Conservation (phyloP, 352 stramenopile genomes). For the Phytophthora melonis region DNA sequence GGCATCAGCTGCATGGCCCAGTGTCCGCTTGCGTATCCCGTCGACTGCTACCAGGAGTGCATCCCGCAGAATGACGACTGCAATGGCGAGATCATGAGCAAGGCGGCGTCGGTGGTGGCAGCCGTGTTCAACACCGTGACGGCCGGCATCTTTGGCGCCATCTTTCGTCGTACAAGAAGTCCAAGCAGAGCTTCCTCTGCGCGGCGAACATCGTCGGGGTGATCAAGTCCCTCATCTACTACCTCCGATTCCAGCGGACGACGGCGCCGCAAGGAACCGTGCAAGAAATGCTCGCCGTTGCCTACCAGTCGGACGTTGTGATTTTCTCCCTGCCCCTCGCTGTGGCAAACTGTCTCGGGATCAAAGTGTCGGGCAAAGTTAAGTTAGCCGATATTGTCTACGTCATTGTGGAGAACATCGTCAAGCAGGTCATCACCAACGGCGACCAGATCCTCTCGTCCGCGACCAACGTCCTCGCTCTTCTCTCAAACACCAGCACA, state of each 20-base stretch:
- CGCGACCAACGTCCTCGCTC: constrained; percentile 23
- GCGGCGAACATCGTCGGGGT: constrained; percentile 40
- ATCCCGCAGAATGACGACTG: constrained; percentile 62
- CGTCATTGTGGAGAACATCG: constrained; percentile 32
- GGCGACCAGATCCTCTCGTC: constrained; percentile 41
- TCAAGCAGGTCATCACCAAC: constrained; percentile 37
- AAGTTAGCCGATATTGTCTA: constrained; percentile 25
- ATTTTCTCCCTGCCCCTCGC: constrained; percentile 35
- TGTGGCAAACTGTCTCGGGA: constrained; percentile 37
- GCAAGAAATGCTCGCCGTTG: constrained; percentile 39
- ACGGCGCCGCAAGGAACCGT: constrained; percentile 24
- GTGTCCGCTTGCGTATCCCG: constrained; percentile 69
- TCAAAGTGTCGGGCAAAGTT: constrained; percentile 17
- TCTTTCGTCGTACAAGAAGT: constrained; percentile 41
- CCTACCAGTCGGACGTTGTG: constrained; percentile 42
- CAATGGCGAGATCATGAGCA: constrained; percentile 40
- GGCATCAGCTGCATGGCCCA: constrained; percentile 39
- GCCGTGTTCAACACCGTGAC: constrained; percentile 49
- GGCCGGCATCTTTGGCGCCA: constrained; percentile 48
- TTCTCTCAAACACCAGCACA: constrained; percentile 28
- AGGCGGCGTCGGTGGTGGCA: constrained; percentile 43
- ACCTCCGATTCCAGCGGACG: constrained; percentile 29
- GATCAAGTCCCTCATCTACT: constrained; percentile 40
- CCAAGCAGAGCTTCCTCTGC: constrained; percentile 37
- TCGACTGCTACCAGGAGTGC: constrained; percentile 67